These are phyloP conservation scores for Urochloa ruziziensis DNA, from an alignment of 176 grass and related monocot genomes.

Conservation along the genomic window DNA sequence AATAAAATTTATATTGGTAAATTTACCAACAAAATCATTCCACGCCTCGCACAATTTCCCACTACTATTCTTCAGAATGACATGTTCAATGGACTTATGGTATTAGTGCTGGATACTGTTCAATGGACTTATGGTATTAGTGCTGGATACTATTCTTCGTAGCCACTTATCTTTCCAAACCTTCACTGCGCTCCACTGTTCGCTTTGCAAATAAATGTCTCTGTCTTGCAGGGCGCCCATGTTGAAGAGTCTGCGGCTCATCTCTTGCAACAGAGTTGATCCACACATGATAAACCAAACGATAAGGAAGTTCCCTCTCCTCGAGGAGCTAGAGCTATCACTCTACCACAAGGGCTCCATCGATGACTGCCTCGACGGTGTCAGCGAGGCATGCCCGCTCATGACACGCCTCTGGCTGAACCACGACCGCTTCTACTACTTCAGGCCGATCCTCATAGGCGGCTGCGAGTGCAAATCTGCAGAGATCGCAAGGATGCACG, in stretches of 20 bases:
- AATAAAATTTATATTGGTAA: no score
- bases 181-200: no score
- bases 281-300: neutral
- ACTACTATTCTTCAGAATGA: no score
- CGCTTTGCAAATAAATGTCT: no score
- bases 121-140: no score
- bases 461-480: neutral
- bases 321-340: neutral
- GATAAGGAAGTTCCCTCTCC: neutral
- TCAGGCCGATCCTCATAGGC: neutral
- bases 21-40: no score
- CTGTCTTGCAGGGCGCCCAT: neutral
- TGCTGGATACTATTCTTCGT: no score
- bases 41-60: no score
- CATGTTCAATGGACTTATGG: no score
- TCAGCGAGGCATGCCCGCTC: neutral
- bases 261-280: neutral
- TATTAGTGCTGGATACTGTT: no score
- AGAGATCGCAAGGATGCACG: no score
- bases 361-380: neutral
- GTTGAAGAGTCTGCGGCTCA: constrained; percentile 12
- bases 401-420: constrained; percentile 16
- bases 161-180: no score
- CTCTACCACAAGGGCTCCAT: neutral
- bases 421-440: neutral